Conservation (phyloP, 1,284 basidiomycete species). For the Austroboletus novae-zelandiae region DNA sequence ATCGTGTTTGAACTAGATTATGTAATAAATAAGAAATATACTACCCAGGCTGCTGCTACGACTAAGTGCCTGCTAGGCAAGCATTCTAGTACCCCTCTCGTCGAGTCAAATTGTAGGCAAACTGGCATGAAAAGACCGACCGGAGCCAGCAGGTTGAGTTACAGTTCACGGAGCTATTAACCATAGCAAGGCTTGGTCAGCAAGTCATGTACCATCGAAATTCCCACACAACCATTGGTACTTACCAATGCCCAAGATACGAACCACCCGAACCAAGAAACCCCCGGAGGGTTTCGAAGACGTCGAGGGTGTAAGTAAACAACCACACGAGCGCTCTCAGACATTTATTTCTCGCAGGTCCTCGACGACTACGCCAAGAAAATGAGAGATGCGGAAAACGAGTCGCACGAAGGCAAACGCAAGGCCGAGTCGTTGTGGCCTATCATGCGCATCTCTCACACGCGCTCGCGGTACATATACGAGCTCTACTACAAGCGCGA, state of each 20-base stretch:
- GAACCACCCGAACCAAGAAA: constrained; percentile 90
- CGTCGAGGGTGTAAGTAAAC: constrained; percentile 68
- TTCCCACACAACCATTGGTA: constrained; percentile 21
- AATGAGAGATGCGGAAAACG: constrained; percentile 97
- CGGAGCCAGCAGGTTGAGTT: too few relatives aligned
- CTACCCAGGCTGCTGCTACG: too few relatives aligned
- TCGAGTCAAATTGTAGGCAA: too few relatives aligned
- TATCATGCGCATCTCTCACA: constrained; percentile 97
- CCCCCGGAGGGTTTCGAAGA: constrained; percentile 98
- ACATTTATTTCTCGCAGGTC: constrained; percentile 49
- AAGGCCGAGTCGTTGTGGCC: constrained; percentile 98
- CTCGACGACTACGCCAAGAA: constrained; percentile 95
- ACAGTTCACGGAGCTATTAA: too few relatives aligned
- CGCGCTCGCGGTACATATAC: constrained; percentile 95
- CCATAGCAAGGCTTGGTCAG: constrained; percentile 11
- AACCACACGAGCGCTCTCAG: not conserved
- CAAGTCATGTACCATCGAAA: not conserved
- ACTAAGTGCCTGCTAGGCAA: too few relatives aligned
- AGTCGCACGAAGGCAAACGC: constrained; percentile 96
- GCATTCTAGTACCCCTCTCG: not conserved
- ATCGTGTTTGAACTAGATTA: constrained; percentile 20
- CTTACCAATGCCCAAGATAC: constrained; percentile 87
- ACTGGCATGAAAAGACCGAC: too few relatives aligned
- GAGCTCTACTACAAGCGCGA: constrained; percentile 99
- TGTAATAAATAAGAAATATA: constrained; percentile 13